Percentiles rank a stretch among this genome's conserved stretches.
Evolutionary conservation across 352 stramenopile genomes (phyloP).

Genomic region (Peronospora destructor): DNA sequence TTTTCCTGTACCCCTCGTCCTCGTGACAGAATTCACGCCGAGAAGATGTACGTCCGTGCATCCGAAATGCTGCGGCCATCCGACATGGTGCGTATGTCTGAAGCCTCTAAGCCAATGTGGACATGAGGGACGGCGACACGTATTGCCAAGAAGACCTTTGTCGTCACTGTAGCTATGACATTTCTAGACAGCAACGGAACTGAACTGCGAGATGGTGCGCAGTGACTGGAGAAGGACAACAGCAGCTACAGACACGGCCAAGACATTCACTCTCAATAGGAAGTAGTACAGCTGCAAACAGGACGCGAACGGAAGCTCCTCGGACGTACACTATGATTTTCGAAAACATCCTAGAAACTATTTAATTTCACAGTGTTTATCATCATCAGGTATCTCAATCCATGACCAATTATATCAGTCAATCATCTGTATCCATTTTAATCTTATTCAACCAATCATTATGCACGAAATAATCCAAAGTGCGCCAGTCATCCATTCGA

Average conservation of each 20-base stretch:
- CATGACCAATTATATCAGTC: not conserved
- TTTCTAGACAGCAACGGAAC: conserved; percentile 28
- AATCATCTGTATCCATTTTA: not conserved
- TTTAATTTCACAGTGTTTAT: conserved; percentile 24
- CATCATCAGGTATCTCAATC: not conserved
- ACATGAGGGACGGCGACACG: conserved; percentile 8
- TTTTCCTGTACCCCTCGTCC: conserved; percentile 15
- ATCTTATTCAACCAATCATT: not conserved
- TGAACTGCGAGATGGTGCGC: conserved; percentile 19
- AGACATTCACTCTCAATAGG: conserved; percentile 27
- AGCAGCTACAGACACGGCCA: conserved; percentile 1
- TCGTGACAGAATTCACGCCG: conserved; percentile 11
- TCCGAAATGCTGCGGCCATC: conserved; percentile 30
- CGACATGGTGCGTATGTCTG: conserved; percentile 21
- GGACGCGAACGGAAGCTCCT: conserved; percentile 20
- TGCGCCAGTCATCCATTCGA: conserved; percentile 5
- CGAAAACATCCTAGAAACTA: conserved; percentile 8
- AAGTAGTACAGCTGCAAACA: conserved; percentile 20
- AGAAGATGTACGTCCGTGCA: conserved; percentile 30
- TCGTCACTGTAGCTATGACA: conserved; percentile 3
- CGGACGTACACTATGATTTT: conserved; percentile 14
- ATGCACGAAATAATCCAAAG: not conserved
- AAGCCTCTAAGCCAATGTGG: conserved; percentile 18
- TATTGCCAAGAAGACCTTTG: not conserved
- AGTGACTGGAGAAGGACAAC: conserved; percentile 5